Conservation (phyloP, 345 rosid species). For the Dipteronia dyeriana region DNA sequence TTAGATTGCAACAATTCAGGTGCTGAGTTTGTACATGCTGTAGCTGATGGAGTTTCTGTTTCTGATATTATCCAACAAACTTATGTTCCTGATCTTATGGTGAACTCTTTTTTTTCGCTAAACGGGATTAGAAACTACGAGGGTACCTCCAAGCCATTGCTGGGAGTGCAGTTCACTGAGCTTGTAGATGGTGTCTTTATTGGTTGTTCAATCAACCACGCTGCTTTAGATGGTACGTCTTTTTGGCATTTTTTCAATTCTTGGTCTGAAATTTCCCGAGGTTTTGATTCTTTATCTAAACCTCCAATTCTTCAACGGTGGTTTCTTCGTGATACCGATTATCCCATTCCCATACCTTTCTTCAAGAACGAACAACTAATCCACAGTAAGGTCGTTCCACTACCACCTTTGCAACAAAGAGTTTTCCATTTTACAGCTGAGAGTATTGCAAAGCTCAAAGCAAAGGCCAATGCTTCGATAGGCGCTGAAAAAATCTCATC, state of each 20-base stretch:
- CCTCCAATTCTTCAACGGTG: no score
- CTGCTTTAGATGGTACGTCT: no score
- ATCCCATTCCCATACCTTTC: slow-evolving; percentile 22
- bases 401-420: slow-evolving; percentile 15
- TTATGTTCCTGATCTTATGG: slow-evolving; percentile 26
- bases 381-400: background rate
- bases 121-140: no score
- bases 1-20: slow-evolving; percentile 35
- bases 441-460: slow-evolving; percentile 39
- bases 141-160: no score
- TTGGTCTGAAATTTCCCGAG: no score
- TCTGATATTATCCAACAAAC: slow-evolving; percentile 25
- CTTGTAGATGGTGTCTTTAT: no score
- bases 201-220: no score
- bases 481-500: slow-evolving; percentile 22
- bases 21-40: slow-evolving; percentile 39
- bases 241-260: no score
- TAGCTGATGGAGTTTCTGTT: slow-evolving; percentile 25
- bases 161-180: no score
- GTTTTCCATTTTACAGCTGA: slow-evolving; percentile 39
- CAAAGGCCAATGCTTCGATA: slow-evolving; percentile 32
- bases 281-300: no score
- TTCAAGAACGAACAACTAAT: background rate
- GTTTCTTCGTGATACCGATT: slow-evolving; percentile 3
- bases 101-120: slow-evolving; percentile 38